Evolutionary conservation across 805 yeast genomes (phyloP), one percentile per base, ranked within the genome.

Genomic region (Ogataea nakhonphanomensis): DNA sequence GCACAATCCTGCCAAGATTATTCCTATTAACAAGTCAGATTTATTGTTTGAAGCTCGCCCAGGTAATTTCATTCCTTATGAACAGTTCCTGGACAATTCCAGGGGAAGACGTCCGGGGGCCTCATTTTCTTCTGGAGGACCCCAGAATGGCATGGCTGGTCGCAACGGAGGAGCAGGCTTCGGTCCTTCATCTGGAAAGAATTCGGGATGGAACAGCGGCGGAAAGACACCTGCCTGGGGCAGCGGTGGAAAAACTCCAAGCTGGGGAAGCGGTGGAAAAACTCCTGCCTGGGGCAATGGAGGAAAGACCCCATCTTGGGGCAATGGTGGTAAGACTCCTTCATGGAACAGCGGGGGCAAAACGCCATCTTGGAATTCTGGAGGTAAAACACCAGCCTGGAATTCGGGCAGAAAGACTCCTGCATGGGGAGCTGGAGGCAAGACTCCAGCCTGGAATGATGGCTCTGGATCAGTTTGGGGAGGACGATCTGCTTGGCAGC

Each of bases 1-100:
- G 49, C 98, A 93, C 62, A 86, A 96, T 21, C 90, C 90, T 51
- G 81, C 82, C 58, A 93, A 91, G 61, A 85, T 84, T 44, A 79
- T 90, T 46, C 86, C 91, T 43, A 85, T 93, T 25, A 82, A 80
- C 53, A 90, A 90, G 57, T 73, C 76, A 25, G 86, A 82, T 57
- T 71, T 93, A 54, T 75, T 87, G 49, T 91, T 88, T 54, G 76
- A 74, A 44, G 54, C 71, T 40, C 76, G 84, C 35, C 80, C 76
- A 37, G 88, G 88, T 33, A 79, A 73, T 49, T 74, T 87, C 43
- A 71, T 84, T 30, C 83, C 95, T 13, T 88, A 86, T 59, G 82
- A 84, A 52, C 85, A 88, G 48, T 84, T 86, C 52, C 73, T 87
- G 37, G 86, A 59, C 25, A 54, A 47, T 32, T 47, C 49, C 24